Evolutionary conservation across 208 protist genomes (phyloP), one percentile per base, ranked within the genome.

Genomic region (Naegleria lovaniensis): DNA sequence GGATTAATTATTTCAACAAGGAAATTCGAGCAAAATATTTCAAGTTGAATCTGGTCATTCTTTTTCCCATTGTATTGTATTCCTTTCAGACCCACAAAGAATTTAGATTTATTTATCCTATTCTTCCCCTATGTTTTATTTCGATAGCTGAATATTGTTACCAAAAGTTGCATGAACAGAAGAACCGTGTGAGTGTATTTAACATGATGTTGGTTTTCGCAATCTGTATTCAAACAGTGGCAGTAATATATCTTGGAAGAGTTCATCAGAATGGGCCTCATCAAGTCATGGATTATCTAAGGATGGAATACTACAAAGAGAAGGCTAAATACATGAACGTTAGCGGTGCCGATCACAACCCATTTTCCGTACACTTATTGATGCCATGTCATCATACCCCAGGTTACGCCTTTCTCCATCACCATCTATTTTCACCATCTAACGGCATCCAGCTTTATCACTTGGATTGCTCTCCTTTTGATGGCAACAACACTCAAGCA

Each of bases 91-190:
- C 16, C 7, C 85, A 89, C 25, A 89, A 89, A 40, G 85, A 89
- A 40, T 89, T 89, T 89, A 55, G 85, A 89, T 89, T 89, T 67
- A 40, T 89, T 38, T 89, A 89, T 89, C 29, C 48, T 9, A 29
- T 89, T 41, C 7, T 89, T n/a, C 85, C 85, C 5, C 15, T 89
- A 0, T 41, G 5, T 38, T 67, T 89, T 67, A 67, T 89, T 89
- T 59, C 29, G n/a, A 36, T 79, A 36, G 67, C 25, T 15, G 67
- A 79, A 36, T 79, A 36, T 79, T 36, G 19, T 36, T 33, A 36
- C 1, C 25, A 36, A 1, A 79, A 79, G 9, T 11, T 79, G 7
- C 38, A 67, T 0, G 5, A 22, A 22, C 48, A 75, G 5, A 89
- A 25, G 9, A 7, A 13, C 0, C 29, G 1, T 0, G 58, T 6